Percentiles rank a stretch among this genome's conserved stretches.
Conservation (phyloP, 352 stramenopile genomes). For the Phytophthora ramorum region DNA sequence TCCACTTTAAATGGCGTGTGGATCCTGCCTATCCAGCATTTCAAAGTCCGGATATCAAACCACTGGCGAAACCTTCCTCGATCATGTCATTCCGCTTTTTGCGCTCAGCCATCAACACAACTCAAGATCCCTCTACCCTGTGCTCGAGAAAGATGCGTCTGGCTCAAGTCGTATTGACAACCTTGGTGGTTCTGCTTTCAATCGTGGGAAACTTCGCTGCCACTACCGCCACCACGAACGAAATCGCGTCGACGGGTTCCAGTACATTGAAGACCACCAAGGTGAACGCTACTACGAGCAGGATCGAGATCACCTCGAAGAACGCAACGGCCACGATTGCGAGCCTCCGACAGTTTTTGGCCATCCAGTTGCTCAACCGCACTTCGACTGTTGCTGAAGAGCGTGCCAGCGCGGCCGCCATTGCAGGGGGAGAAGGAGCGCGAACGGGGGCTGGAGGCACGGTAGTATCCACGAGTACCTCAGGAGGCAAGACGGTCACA, state of each 20-base stretch:
- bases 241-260: slow-evolving; percentile 3
- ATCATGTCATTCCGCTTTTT: slow-evolving; percentile 20
- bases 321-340: not conserved
- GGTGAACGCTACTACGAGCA: slow-evolving; percentile 11
- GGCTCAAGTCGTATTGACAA: slow-evolving; percentile 11
- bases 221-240: slow-evolving; percentile 10
- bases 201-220: slow-evolving; percentile 5
- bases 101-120: not conserved
- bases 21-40: not conserved
- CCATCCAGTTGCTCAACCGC: not conserved
- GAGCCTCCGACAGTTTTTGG: slow-evolving; percentile 4
- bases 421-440: slow-evolving; percentile 12
- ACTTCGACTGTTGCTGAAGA: slow-evolving; percentile 11
- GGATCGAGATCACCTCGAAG: not conserved
- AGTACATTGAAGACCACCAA: slow-evolving; percentile 12
- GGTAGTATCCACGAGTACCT: slow-evolving; percentile 7
- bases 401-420: slow-evolving; percentile 7
- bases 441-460: slow-evolving; percentile 16
- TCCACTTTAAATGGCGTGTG: slow-evolving; percentile 10
- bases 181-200: slow-evolving; percentile 11
- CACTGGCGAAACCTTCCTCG: not conserved
- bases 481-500: slow-evolving; percentile 7
- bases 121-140: not conserved
- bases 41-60: not conserved
- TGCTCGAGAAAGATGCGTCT: slow-evolving; percentile 16